Percentiles rank a stretch among this genome's conserved stretches.
These are phyloP conservation scores for Urochloa ruziziensis DNA, from an alignment of 176 grass and related monocot species.

Conservation along the genomic window DNA sequence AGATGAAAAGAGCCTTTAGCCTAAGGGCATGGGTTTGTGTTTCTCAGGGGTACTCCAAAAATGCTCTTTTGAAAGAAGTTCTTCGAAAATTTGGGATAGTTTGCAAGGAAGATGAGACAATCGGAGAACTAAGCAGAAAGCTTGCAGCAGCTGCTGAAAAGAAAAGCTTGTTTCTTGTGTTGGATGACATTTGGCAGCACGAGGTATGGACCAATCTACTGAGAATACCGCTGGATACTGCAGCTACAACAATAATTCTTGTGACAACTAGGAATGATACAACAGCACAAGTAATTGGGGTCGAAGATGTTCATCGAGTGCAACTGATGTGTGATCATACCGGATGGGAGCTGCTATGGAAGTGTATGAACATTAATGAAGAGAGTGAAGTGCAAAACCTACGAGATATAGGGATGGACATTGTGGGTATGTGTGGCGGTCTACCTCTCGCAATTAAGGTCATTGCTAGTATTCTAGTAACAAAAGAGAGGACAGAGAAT, in stretches of 20 bases:
- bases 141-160: neutral
- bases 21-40: constrained; percentile 28
- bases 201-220: constrained; percentile 34
- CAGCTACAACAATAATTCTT: neutral
- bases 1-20: neutral
- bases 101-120: neutral
- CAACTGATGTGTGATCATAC: neutral
- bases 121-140: neutral
- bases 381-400: neutral
- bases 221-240: neutral
- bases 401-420: constrained; percentile 12
- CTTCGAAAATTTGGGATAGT: neutral
- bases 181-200: constrained; percentile 33
- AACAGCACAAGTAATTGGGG: constrained; percentile 6
- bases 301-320: neutral
- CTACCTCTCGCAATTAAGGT: constrained; percentile 41
- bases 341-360: constrained; percentile 31
- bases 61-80: constrained; percentile 18
- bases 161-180: constrained; percentile 20
- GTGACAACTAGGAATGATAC: constrained; percentile 12
- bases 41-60: constrained; percentile 15
- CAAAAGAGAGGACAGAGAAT: neutral
- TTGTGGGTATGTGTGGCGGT: constrained; percentile 24
- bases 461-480: constrained; percentile 4
- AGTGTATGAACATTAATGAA: neutral